phyloP scores from a whole-genome alignment of 495 filamentous ascomycete genomes.

The Chaetomium fimeti region DNA sequence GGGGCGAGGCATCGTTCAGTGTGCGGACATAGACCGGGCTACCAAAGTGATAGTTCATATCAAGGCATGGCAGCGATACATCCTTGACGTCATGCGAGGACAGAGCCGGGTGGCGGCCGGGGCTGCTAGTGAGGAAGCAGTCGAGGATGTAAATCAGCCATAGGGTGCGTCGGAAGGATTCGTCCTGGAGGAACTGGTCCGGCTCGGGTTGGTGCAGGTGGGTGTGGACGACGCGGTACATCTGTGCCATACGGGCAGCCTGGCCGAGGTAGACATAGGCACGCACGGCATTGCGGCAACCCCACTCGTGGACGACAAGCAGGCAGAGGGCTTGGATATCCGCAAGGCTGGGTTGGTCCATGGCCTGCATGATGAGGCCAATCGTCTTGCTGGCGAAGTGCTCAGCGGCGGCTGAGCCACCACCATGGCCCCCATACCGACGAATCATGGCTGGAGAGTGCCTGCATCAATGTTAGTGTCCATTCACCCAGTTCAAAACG shows the following conservation, averaged over 20 bases:
- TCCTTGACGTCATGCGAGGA: conserved; percentile 47
- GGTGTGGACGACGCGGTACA: conserved; percentile 50
- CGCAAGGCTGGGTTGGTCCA: conserved; percentile 50
- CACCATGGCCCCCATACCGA: conserved; percentile 49
- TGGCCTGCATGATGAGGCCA: conserved; percentile 45
- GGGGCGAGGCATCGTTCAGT: conserved; percentile 40
- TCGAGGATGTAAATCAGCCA: conserved; percentile 56
- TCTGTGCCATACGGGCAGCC: conserved; percentile 52
- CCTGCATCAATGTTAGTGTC: conserved; percentile 29
- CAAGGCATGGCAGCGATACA: conserved; percentile 48
- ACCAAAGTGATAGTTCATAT: conserved; percentile 52
- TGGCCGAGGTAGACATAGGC: conserved; percentile 54
- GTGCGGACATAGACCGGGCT: conserved; percentile 50
- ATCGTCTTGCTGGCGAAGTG: conserved; percentile 52
- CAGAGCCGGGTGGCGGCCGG: conserved; percentile 50
- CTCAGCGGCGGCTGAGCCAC: conserved; percentile 45
- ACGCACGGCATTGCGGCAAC: conserved; percentile 51
- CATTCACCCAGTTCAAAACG: conserved; percentile 19
- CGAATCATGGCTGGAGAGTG: conserved; percentile 51
- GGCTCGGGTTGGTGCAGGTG: conserved; percentile 46
- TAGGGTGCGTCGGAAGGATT: conserved; percentile 51
- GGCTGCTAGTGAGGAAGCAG: conserved; percentile 55
- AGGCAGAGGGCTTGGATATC: conserved; percentile 54
- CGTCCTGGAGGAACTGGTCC: conserved; percentile 52
- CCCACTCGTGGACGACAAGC: conserved; percentile 54